Evolutionary conservation across 768 basidiomycete species (phyloP).

Genomic region (Leucocoprinus leucothites): DNA sequence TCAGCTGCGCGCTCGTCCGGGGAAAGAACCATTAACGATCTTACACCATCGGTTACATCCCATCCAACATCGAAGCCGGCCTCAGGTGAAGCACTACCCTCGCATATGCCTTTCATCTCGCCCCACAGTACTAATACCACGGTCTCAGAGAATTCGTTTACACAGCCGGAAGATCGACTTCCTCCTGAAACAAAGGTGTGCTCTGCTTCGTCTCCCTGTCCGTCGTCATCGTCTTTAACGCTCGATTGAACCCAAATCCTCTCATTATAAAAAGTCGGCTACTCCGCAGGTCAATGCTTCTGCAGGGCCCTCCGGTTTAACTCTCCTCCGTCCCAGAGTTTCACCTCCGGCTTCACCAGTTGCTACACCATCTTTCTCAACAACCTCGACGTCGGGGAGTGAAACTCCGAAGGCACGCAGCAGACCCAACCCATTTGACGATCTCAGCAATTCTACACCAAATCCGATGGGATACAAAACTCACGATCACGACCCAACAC

Average conservation of each 20-base stretch:
- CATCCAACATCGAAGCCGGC: neutral
- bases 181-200: neutral
- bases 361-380: slow-evolving; percentile 5
- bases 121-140: neutral
- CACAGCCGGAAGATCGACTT: too few species aligned
- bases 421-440: neutral
- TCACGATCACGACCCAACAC: neutral
- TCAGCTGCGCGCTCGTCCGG: neutral
- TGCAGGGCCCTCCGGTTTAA: slow-evolving; percentile 29
- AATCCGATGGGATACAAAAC: neutral
- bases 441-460: neutral
- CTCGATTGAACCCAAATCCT: too few species aligned
- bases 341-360: slow-evolving; percentile 5
- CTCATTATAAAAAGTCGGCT: too few species aligned
- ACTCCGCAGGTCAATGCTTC: too few species aligned
- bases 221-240: neutral
- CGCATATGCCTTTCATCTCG: neutral
- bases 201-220: neutral
- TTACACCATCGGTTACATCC: neutral
- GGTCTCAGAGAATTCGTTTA: neutral
- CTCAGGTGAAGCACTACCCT: neutral
- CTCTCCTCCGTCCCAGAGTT: slow-evolving; percentile 26
- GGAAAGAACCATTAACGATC: neutral
- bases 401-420: neutral
- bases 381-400: slow-evolving; percentile 8